Evolutionary conservation across 2,329 filamentous ascomycete species (phyloP).

Genomic region (Colletotrichum sp.): DNA sequence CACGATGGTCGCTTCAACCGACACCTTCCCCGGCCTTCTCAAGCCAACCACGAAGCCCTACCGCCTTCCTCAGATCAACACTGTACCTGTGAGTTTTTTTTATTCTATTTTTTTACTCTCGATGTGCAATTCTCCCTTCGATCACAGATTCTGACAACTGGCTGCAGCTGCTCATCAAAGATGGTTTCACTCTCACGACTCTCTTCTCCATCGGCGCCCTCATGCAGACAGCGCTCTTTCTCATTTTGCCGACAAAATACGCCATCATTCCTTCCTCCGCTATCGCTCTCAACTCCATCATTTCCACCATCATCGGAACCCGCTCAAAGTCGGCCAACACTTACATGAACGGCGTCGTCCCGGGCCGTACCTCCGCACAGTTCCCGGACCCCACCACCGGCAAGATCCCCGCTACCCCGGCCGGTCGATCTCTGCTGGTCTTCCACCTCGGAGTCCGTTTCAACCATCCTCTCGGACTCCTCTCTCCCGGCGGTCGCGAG

Average conservation of each 20-base stretch:
- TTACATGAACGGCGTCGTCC: conserved; percentile 30
- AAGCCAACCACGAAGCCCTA: not conserved
- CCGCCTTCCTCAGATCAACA: not conserved
- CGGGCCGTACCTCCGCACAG: conserved; percentile 37
- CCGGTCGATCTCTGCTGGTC: conserved; percentile 38
- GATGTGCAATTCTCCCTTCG: not conserved
- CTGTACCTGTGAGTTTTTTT: not conserved
- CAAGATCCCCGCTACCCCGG: conserved; percentile 29
- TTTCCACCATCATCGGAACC: conserved; percentile 32
- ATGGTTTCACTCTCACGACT: conserved; percentile 36
- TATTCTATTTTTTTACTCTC: not conserved
- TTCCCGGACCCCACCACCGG: conserved; percentile 29
- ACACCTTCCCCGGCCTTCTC: not conserved
- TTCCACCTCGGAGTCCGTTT: conserved; percentile 50
- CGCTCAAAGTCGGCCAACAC: conserved; percentile 23
- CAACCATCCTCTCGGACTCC: conserved; percentile 54
- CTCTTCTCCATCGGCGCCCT: conserved; percentile 37
- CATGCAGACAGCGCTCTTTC: conserved; percentile 36
- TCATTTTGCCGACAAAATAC: conserved; percentile 37
- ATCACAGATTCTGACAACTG: not conserved
- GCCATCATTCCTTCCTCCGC: conserved; percentile 35
- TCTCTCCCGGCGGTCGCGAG: conserved; percentile 48
- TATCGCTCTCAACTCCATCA: conserved; percentile 33
- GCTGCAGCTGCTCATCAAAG: conserved; percentile 28
- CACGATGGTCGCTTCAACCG: not conserved